These are phyloP conservation scores for Berberis vulgaris DNA, from an alignment of 164 flowering plant species.

Conservation along the genomic window DNA sequence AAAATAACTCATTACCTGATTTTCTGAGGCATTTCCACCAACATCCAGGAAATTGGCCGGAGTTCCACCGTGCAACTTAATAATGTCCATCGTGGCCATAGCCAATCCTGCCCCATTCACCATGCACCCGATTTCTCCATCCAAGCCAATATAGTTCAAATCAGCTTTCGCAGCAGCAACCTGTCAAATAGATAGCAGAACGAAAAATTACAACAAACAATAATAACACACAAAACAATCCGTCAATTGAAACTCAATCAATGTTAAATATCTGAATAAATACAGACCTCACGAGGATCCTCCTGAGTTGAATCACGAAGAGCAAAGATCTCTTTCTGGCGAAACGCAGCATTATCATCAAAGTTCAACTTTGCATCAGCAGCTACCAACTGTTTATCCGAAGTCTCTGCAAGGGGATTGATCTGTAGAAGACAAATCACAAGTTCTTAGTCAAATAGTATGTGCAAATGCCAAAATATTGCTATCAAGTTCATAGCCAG, in stretches of 20 bases:
- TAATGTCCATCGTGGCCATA: constrained; percentile 99
- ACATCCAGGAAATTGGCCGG: constrained; percentile 99
- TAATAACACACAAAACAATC: not conserved
- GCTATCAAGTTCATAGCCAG: not conserved
- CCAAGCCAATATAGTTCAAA: constrained; percentile 94
- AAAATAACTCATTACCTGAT: constrained; percentile 46
- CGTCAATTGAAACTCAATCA: not conserved
- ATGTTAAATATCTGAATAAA: not conserved
- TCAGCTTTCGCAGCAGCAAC: constrained; percentile 97
- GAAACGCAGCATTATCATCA: constrained; percentile 96
- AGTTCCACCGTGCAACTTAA: constrained; percentile 97
- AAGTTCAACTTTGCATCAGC: constrained; percentile 99
- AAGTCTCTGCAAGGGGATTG: constrained; percentile 93
- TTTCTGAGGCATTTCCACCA: constrained; percentile 98
- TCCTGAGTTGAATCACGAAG: constrained; percentile 93
- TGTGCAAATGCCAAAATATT: not conserved
- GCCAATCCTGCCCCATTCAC: constrained; percentile 99
- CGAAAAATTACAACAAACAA: not conserved
- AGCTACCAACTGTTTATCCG: constrained; percentile 82
- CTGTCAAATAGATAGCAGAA: constrained; percentile 24
- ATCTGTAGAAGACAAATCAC: constrained; percentile 41
- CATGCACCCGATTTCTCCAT: constrained; percentile 99
- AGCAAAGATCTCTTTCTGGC: constrained; percentile 84
- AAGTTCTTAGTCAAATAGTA: not conserved
- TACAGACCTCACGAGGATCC: constrained; percentile 93